These are phyloP conservation scores for Nemania sp. DNA, from an alignment of 2,329 filamentous ascomycete species.

Conservation along the genomic window DNA sequence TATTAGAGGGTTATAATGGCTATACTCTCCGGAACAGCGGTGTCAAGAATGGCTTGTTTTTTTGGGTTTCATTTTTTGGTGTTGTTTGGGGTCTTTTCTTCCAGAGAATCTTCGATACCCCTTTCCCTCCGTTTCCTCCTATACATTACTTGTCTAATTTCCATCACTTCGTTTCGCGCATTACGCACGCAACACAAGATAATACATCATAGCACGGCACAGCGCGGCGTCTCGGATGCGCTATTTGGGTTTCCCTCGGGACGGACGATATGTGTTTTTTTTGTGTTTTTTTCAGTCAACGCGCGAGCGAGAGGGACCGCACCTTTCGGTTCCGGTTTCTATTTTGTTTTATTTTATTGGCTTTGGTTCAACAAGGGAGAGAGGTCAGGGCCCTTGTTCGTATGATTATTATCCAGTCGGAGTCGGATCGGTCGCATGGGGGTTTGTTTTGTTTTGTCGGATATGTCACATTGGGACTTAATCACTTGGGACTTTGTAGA, in stretches of 20 bases:
- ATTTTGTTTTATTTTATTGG: too few species aligned
- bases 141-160: not conserved
- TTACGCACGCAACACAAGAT: conserved; percentile 2
- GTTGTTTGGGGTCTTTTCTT: not conserved
- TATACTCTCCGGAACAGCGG: not conserved
- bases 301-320: not conserved
- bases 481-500: not conserved
- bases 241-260: not conserved
- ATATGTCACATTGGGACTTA: not conserved
- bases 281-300: not conserved
- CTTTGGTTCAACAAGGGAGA: too few species aligned
- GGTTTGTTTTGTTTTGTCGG: not conserved
- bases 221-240: conserved; percentile 27
- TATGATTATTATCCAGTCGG: too few species aligned
- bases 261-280: not conserved
- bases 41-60: conserved; percentile 10
- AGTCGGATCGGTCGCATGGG: not conserved
- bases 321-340: not conserved
- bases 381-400: too few species aligned
- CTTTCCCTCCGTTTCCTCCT: conserved; percentile 3
- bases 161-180: not conserved
- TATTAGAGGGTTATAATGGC: conserved; percentile 4
- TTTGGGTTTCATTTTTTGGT: not conserved
- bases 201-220: not conserved
- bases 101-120: conserved; percentile 34